Evolutionary conservation across 1,284 basidiomycete genomes (phyloP).

Genomic region (Leccinum huronense): DNA sequence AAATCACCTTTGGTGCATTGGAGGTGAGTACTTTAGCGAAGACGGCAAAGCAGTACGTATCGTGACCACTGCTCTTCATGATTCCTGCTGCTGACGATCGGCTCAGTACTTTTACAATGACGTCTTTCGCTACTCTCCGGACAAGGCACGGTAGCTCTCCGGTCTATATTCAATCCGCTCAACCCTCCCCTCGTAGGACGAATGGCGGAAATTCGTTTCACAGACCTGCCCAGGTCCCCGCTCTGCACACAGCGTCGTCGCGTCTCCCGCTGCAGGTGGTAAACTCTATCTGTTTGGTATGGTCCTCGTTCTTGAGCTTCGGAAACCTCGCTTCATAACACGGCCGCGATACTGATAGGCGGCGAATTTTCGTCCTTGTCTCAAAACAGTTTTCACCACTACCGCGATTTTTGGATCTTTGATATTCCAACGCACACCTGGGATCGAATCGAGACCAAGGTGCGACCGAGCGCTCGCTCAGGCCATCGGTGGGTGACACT

Average conservation of each 20-base stretch:
- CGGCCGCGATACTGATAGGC: slow-evolving; percentile 39
- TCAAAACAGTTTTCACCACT: slow-evolving; percentile 90
- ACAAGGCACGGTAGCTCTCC: slow-evolving; percentile 50
- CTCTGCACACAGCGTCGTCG: slow-evolving; percentile 79
- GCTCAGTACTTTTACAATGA: slow-evolving; percentile 75
- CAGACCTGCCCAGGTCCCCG: slow-evolving; percentile 82
- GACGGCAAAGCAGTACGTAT: slow-evolving; percentile 73
- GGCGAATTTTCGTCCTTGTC: slow-evolving; percentile 85
- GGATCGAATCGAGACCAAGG: slow-evolving; percentile 88
- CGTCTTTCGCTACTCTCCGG: slow-evolving; percentile 77
- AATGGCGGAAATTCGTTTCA: slow-evolving; percentile 84
- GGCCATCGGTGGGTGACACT: slow-evolving; percentile 63
- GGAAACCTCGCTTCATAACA: neutral
- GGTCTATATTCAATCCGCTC: neutral
- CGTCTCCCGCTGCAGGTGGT: slow-evolving; percentile 71
- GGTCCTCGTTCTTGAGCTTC: neutral
- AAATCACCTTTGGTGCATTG: slow-evolving; percentile 78
- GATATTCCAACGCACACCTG: slow-evolving; percentile 75
- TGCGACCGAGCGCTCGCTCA: slow-evolving; percentile 77
- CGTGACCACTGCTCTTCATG: neutral
- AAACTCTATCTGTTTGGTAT: slow-evolving; percentile 83
- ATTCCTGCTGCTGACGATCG: neutral
- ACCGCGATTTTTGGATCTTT: slow-evolving; percentile 84
- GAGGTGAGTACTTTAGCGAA: slow-evolving; percentile 82
- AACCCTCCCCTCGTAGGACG: slow-evolving; percentile 43